Base-by-base conservation (phyloP, 1,139 yeast species). In the Debaryomyces sp. region DNA sequence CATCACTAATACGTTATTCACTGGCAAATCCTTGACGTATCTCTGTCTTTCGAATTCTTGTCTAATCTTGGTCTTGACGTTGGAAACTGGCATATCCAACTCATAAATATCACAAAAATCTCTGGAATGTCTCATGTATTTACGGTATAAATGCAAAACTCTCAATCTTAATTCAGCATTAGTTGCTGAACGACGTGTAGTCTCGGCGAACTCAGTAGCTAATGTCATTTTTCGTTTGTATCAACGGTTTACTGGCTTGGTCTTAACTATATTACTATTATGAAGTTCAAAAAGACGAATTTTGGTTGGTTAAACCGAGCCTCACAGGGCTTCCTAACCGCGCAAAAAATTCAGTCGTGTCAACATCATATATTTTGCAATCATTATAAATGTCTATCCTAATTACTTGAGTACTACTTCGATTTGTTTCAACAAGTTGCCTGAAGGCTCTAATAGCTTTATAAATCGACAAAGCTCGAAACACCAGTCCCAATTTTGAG, bases 31-130 rank as follows among this genome's bases (percentile, higher is more conserved):
- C 51, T 73, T 71, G 45, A 88, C 89, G 63, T 77, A 87, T 64
- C 96, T 79, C 62, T 89, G 85, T 73, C 96, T 68, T 71, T 89
- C 96, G 60, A 89, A 89, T 68, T 89, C 96, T 68, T 89, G 96
- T 78, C 96, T 85, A 56, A 89, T 80, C 70, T 87, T 88, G 51
- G 96, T 87, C 68, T 89, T 85, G 53, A 89, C 85, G 54, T 81
- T 80, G 38, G 94, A 83, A n/a, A 87, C 84, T 40, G 96, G 95
- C 77, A 86, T 81, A 67, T 88, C 91, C 67, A 89, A 77, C 70
- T 87, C 94, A 69, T 89, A 89, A 62, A 83, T 70, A 69, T 84
- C 82, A 58, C 84, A 81, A 62, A 85, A 77, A 56, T 82, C 85
- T 52, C 80, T 72, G 50, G 87, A 81, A 68, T 80, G 78, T 70